Percentiles rank a stretch among this genome's conserved stretches.
Evolutionary conservation across 2,329 filamentous ascomycete genomes (phyloP).

Genomic region (Claviceps africana): DNA sequence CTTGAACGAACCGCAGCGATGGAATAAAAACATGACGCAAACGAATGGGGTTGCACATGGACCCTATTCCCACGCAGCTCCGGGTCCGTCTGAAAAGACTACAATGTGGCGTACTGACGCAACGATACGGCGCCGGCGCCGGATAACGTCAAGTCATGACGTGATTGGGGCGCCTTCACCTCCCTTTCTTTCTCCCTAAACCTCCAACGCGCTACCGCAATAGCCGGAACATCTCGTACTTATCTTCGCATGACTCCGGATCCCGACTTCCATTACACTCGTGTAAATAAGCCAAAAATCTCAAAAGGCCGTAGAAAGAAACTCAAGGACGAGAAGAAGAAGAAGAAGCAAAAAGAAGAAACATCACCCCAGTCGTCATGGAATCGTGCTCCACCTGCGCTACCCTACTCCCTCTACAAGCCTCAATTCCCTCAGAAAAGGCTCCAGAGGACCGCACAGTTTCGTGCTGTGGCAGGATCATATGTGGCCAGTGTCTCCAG

Average conservation of each 20-base stretch:
- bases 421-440: constrained; percentile 44
- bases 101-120: not conserved
- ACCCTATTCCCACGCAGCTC: too few relatives aligned
- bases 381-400: constrained; percentile 59
- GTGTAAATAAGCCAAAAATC: not conserved
- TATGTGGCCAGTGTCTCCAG: constrained; percentile 57
- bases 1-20: too few relatives aligned
- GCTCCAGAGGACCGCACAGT: constrained; percentile 46
- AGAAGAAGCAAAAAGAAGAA: not conserved
- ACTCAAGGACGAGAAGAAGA: not conserved
- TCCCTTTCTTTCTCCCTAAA: not conserved
- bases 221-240: too few relatives aligned
- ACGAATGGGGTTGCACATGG: too few relatives aligned
- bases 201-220: not conserved
- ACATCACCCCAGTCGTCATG: constrained; percentile 12
- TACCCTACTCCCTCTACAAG: constrained; percentile 39
- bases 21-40: too few relatives aligned
- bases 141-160: constrained; percentile 1
- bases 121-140: too few relatives aligned
- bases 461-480: constrained; percentile 54
- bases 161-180: constrained; percentile 3
- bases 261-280: not conserved
- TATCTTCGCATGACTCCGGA: too few relatives aligned
- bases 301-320: not conserved
- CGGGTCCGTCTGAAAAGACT: not conserved